Percentiles rank a stretch among this genome's conserved stretches.
Evolutionary conservation across 768 basidiomycete species (phyloP).

Genomic region (Suillus spraguei): DNA sequence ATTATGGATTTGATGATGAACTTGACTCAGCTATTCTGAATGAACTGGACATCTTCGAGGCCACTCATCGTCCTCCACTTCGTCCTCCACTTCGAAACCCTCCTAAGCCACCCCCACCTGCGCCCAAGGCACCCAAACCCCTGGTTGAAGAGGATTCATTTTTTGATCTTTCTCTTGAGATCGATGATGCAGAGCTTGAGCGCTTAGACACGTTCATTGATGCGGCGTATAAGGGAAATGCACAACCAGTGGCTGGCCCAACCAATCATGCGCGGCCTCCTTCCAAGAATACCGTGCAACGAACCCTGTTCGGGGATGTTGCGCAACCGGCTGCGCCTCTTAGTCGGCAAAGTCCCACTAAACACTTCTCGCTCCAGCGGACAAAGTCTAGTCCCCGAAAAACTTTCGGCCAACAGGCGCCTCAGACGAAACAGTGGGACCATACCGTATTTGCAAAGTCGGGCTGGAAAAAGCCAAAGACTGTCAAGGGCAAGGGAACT

Average conservation of each 20-base stretch:
- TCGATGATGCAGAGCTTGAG: conserved; percentile 57
- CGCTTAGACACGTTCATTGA: conserved; percentile 56
- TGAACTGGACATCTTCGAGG: conserved; percentile 74
- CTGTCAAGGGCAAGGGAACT: conserved; percentile 53
- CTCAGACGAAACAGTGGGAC: conserved; percentile 88
- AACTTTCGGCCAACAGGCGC: conserved; percentile 55
- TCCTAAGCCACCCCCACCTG: conserved; percentile 19
- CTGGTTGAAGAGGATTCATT: conserved; percentile 45
- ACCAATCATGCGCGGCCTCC: conserved; percentile 26
- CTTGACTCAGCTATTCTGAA: conserved; percentile 59
- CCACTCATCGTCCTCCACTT: conserved; percentile 43
- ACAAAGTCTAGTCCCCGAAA: conserved; percentile 44
- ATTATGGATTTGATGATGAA: conserved; percentile 73
- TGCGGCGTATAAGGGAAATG: conserved; percentile 45
- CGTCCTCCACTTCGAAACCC: conserved; percentile 21
- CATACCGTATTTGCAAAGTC: conserved; percentile 85
- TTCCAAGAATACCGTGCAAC: conserved; percentile 52
- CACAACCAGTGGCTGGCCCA: conserved; percentile 43
- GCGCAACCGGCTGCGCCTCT: conserved; percentile 37
- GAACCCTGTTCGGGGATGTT: conserved; percentile 69
- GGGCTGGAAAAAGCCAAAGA: conserved; percentile 59
- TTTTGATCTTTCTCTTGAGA: conserved; percentile 56
- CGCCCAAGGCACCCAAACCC: not conserved
- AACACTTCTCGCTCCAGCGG: conserved; percentile 41
- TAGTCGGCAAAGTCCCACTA: conserved; percentile 27